A percentile compares a stretch with the other conserved stretches of the same genome.
Evolutionary conservation across 371 early-diverging fungal species (phyloP).

Genomic region (Mucor piriformis): DNA sequence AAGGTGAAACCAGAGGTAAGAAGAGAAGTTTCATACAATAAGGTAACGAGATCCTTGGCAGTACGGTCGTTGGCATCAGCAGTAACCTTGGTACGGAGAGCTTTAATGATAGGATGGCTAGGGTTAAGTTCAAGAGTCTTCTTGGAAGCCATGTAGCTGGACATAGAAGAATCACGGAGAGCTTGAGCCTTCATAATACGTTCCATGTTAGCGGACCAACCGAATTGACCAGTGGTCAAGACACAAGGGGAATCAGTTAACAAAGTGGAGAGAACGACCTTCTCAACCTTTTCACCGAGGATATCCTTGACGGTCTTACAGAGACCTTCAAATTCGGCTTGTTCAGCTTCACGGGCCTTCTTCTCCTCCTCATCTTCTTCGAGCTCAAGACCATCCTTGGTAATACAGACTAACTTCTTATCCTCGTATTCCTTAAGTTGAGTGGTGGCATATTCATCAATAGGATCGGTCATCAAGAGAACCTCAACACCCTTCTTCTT

Average conservation of each 20-base stretch:
- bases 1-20: slow-evolving; percentile 96
- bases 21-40: slow-evolving; percentile 94
- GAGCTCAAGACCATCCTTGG: slow-evolving; percentile 98
- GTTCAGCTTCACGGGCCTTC: slow-evolving; percentile 87
- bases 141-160: slow-evolving; percentile 97
- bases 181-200: slow-evolving; percentile 99
- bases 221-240: slow-evolving; percentile 96
- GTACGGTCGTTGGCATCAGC: slow-evolving; percentile 96
- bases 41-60: slow-evolving; percentile 92
- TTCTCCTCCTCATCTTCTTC: slow-evolving; percentile 97
- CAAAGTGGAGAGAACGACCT: slow-evolving; percentile 94
- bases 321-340: slow-evolving; percentile 82
- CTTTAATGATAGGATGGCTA: slow-evolving; percentile 89
- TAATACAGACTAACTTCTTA: slow-evolving; percentile 96
- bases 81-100: slow-evolving; percentile 86
- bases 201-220: slow-evolving; percentile 99
- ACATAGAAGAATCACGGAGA: slow-evolving; percentile 95
- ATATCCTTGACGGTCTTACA: slow-evolving; percentile 86
- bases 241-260: slow-evolving; percentile 96
- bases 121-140: slow-evolving; percentile 99
- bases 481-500: slow-evolving; percentile 98
- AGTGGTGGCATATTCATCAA: slow-evolving; percentile 95
- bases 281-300: slow-evolving; percentile 98
- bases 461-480: slow-evolving; percentile 93
- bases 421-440: slow-evolving; percentile 99